These are phyloP conservation scores for Calonectria montana DNA, from an alignment of 2,329 filamentous ascomycete genomes.

Conservation along the genomic window DNA sequence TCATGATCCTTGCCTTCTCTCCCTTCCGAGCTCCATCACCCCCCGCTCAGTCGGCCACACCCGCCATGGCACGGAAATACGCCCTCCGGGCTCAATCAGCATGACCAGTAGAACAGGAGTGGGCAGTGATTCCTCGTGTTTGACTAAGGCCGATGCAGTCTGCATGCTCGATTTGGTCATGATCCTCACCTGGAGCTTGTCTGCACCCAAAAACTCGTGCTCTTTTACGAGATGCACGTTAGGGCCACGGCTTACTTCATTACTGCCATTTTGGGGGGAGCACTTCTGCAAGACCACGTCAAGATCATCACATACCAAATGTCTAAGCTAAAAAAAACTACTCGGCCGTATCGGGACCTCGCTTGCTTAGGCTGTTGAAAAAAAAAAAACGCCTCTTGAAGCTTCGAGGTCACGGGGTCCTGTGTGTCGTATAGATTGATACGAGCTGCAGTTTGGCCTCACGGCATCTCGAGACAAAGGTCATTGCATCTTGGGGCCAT, in stretches of 20 bases:
- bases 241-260: background rate
- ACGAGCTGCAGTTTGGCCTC: slow-evolving; percentile 10
- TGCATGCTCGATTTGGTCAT: background rate
- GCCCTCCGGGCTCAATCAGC: background rate
- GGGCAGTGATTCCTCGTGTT: background rate
- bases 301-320: slow-evolving; percentile 10
- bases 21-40: background rate
- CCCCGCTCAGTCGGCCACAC: background rate
- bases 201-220: background rate
- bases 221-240: background rate
- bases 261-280: slow-evolving; percentile 19
- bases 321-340: background rate
- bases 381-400: slow-evolving; percentile 2
- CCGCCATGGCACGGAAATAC: background rate
- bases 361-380: background rate
- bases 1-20: background rate
- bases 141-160: background rate
- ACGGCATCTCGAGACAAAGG: slow-evolving; percentile 13
- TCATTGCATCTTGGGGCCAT: slow-evolving; percentile 22
- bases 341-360: background rate
- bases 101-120: background rate
- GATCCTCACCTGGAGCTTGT: background rate
- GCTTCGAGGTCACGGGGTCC: background rate
- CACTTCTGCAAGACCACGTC: slow-evolving; percentile 35
- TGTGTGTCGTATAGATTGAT: background rate